Percentiles rank a stretch among this genome's conserved stretches.
These are phyloP conservation scores for Chaetomium sp. DNA, from an alignment of 2,329 filamentous ascomycete genomes.

Conservation along the genomic window DNA sequence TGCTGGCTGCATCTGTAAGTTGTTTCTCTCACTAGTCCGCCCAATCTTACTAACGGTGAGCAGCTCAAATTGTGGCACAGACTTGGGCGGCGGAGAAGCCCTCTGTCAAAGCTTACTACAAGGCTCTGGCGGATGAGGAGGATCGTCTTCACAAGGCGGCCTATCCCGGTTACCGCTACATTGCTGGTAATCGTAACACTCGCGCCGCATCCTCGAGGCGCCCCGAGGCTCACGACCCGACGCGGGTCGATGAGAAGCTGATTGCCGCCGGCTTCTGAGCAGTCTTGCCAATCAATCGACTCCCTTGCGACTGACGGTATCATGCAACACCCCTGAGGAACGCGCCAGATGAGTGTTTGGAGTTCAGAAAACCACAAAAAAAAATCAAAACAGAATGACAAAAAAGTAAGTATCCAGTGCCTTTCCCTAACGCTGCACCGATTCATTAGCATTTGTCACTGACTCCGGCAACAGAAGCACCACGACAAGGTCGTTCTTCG, in stretches of 20 bases:
- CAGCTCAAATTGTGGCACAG: conserved; percentile 11
- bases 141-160: conserved; percentile 6
- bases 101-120: conserved; percentile 9
- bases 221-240: conserved; percentile 1
- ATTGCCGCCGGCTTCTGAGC: conserved; percentile 5
- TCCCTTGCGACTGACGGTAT: neutral
- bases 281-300: neutral
- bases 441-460: too few relatives aligned
- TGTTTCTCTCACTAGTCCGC: too few relatives aligned
- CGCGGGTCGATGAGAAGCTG: conserved; percentile 7
- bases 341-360: neutral
- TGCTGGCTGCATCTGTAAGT: conserved; percentile 15
- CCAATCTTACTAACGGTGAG: conserved; percentile 1
- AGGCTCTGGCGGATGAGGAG: conserved; percentile 11
- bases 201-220: neutral
- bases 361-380: neutral
- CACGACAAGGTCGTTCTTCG: too few relatives aligned
- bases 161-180: conserved; percentile 13
- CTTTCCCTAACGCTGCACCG: neutral
- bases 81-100: conserved; percentile 12
- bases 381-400: neutral
- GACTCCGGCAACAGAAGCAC: too few relatives aligned
- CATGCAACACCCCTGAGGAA: neutral
- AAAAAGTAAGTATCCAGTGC: neutral
- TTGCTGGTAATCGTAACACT: conserved; percentile 4